These are phyloP conservation scores for Camillea tinctor DNA, from an alignment of 2,329 filamentous ascomycete genomes.

Conservation along the genomic window DNA sequence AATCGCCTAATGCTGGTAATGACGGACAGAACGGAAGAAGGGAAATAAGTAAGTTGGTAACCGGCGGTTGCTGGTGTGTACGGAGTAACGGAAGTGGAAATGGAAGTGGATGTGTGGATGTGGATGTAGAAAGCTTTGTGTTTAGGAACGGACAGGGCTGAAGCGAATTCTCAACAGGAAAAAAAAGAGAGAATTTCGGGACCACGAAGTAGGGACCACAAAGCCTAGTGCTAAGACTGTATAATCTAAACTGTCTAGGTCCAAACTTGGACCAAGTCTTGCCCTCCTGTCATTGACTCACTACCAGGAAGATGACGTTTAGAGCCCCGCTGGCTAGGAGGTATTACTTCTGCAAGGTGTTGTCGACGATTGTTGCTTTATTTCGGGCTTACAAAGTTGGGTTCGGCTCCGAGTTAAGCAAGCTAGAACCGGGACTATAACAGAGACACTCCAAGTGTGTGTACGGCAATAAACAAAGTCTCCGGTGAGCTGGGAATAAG, in stretches of 20 bases:
- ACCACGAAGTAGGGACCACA: too few species aligned
- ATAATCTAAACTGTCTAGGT: too few species aligned
- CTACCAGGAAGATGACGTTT: not conserved
- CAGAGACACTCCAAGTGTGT: not conserved
- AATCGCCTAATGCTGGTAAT: not conserved
- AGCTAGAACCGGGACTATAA: too few species aligned
- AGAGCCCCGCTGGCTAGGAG: not conserved
- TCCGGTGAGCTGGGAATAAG: too few species aligned
- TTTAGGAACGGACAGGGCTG: not conserved
- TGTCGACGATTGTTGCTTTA: not conserved
- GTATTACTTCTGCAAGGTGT: not conserved
- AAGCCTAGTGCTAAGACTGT: too few species aligned
- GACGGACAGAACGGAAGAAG: not conserved
- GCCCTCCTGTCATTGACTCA: not conserved
- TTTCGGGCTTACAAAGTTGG: not conserved
- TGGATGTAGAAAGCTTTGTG: not conserved
- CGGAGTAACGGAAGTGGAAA: not conserved
- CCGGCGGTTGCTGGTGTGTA: not conserved
- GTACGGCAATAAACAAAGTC: not conserved
- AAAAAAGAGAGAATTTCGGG: not conserved
- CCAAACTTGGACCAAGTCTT: too few species aligned
- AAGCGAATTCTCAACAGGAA: not conserved
- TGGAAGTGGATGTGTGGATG: too few species aligned
- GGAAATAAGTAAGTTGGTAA: not conserved
- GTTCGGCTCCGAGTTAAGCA: not conserved